phyloP scores from a whole-genome alignment of 495 filamentous ascomycete genomes.

The Daldinia bambusicola region DNA sequence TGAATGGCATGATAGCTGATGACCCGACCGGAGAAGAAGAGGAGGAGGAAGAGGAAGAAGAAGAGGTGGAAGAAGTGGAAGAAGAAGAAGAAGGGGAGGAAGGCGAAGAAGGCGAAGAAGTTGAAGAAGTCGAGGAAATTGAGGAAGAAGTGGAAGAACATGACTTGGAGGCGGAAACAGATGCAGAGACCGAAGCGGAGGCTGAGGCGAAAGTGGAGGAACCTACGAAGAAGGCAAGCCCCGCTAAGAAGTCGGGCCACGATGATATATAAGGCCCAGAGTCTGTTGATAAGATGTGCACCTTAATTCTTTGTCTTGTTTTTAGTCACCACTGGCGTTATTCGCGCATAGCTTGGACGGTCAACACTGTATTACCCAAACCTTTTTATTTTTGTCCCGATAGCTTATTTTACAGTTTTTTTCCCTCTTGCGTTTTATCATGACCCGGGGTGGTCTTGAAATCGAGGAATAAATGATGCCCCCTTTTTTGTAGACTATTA shows the following conservation, averaged over 20 bases:
- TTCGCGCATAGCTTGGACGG: constrained; percentile 27
- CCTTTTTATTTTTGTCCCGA: neutral
- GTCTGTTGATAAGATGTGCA: constrained; percentile 17
- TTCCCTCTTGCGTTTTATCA: constrained; percentile 23
- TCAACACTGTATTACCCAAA: neutral
- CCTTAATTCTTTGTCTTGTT: constrained; percentile 6
- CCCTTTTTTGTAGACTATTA: constrained; percentile 18
- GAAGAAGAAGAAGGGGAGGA: neutral
- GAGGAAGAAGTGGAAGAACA: neutral
- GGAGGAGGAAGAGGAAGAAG: neutral
- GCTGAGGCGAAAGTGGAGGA: neutral
- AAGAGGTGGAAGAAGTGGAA: neutral
- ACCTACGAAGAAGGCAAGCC: neutral
- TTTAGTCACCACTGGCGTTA: constrained; percentile 6
- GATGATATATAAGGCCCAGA: constrained; percentile 36
- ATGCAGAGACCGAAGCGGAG: constrained; percentile 11
- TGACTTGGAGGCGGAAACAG: neutral
- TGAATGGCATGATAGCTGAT: constrained; percentile 40
- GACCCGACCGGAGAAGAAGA: constrained; percentile 24
- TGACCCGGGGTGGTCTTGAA: constrained; percentile 8
- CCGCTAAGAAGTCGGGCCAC: neutral
- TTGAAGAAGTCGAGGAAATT: constrained; percentile 15
- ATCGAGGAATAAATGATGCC: constrained; percentile 18
- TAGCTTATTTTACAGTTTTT: constrained; percentile 17
- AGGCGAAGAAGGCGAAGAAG: neutral